phyloP scores from a whole-genome alignment of 345 rosid genomes.

The Iberis pinnata region DNA sequence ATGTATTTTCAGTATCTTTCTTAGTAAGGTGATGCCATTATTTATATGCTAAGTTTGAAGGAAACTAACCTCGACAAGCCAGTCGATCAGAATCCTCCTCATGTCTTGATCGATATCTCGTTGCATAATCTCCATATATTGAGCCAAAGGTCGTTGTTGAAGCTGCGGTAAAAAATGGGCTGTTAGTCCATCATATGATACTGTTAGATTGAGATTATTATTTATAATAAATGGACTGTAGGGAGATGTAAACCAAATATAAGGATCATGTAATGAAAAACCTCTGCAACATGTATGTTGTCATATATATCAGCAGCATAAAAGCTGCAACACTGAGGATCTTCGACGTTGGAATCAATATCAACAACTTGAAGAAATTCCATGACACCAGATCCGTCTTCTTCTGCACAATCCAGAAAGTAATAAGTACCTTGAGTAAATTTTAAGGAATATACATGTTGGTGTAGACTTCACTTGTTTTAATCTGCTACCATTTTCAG shows the following conservation, averaged over 20 bases:
- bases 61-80: conserved; percentile 85
- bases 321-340: conserved; percentile 64
- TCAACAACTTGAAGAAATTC: conserved; percentile 40
- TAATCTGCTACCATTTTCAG: conserved; percentile 1
- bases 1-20: not conserved
- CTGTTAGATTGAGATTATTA: not conserved
- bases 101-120: conserved; percentile 61
- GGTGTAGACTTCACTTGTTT: conserved; percentile 2
- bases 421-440: conserved; percentile 1
- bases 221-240: not conserved
- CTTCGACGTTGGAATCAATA: conserved; percentile 61
- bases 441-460: not conserved
- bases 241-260: conserved; percentile 14
- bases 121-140: conserved; percentile 72
- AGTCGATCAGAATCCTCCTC: conserved; percentile 80
- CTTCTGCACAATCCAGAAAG: conserved; percentile 43
- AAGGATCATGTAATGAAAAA: conserved; percentile 29
- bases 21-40: not conserved
- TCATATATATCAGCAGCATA: conserved; percentile 72
- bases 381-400: conserved; percentile 28
- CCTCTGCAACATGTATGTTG: conserved; percentile 63
- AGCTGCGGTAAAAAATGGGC: conserved; percentile 40
- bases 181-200: conserved; percentile 6
- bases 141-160: conserved; percentile 60
- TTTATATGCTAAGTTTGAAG: not conserved